Evolutionary conservation across 176 grass and related monocot species (phyloP).

Genomic region (Cenchrus americanus): DNA sequence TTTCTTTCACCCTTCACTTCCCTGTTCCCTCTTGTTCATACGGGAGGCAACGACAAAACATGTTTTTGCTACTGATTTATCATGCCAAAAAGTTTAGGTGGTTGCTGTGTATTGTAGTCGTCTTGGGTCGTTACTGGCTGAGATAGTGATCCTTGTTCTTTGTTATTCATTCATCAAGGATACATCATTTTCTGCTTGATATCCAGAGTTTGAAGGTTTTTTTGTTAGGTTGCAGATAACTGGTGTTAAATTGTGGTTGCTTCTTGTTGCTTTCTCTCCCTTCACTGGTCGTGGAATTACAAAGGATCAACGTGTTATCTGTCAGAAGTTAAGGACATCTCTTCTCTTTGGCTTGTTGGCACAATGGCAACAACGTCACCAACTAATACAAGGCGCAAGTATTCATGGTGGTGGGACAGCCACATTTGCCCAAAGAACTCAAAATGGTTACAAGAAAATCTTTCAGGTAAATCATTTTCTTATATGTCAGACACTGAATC

Average conservation of each 20-base stretch:
- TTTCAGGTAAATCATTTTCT: constrained; percentile 62
- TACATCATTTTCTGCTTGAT: constrained; percentile 6
- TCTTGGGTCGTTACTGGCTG: background rate
- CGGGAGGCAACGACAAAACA: background rate
- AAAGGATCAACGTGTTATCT: background rate
- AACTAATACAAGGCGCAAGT: constrained; percentile 55
- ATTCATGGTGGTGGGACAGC: constrained; percentile 98
- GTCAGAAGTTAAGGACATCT: constrained; percentile 1
- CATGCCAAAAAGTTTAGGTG: background rate
- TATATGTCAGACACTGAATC: background rate
- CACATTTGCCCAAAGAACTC: constrained; percentile 91
- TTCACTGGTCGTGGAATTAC: background rate
- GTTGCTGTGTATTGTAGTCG: background rate
- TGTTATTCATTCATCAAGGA: constrained; percentile 6
- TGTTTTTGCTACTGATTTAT: constrained; percentile 19
- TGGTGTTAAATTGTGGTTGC: constrained; percentile 31
- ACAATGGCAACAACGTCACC: constrained; percentile 75
- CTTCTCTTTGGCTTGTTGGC: constrained; percentile 40
- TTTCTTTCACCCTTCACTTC: background rate
- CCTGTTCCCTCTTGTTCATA: background rate
- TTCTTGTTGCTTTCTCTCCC: constrained; percentile 7
- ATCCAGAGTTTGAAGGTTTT: background rate
- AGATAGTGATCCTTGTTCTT: constrained; percentile 7
- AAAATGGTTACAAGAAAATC: constrained; percentile 96
- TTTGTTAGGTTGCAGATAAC: constrained; percentile 35